These are phyloP conservation scores for Fusarium decemcellulare DNA, from an alignment of 2,329 filamentous ascomycete species.

Conservation along the genomic window DNA sequence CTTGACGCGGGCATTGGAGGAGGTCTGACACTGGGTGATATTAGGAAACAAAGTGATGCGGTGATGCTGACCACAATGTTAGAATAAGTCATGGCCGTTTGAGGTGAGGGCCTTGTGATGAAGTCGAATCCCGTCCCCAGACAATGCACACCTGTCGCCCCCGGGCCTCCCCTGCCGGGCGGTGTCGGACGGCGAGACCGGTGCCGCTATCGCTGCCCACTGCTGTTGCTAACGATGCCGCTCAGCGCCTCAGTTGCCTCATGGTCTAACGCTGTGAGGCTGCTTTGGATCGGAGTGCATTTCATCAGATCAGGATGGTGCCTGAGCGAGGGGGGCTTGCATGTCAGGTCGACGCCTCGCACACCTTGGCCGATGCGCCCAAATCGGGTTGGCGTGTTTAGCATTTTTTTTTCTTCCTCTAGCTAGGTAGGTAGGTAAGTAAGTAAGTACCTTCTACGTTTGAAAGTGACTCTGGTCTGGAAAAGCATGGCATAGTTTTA, in stretches of 20 bases:
- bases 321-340: constrained; percentile 37
- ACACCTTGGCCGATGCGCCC: constrained; percentile 31
- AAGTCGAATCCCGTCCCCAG: constrained; percentile 25
- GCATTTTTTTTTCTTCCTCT: not conserved
- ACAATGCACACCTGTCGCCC: constrained; percentile 6
- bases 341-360: constrained; percentile 37
- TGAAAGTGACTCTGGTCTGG: constrained; percentile 14
- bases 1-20: constrained; percentile 24
- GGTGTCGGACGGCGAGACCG: constrained; percentile 47
- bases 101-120: constrained; percentile 26
- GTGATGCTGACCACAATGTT: constrained; percentile 29
- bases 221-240: constrained; percentile 34
- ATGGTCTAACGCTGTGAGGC: constrained; percentile 26
- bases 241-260: constrained; percentile 26
- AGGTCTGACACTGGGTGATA: constrained; percentile 14
- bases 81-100: constrained; percentile 27
- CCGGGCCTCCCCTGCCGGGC: constrained; percentile 23
- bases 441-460: constrained; percentile 22
- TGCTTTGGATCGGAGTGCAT: constrained; percentile 33
- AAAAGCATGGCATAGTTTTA: constrained; percentile 28
- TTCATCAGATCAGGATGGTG: constrained; percentile 32
- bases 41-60: constrained; percentile 18
- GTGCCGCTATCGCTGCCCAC: constrained; percentile 31
- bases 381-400: constrained; percentile 25
- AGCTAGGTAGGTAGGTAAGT: not conserved